A percentile compares a stretch with the other conserved stretches of the same genome.
phyloP scores from a whole-genome alignment of 257 asterid species.

The Capsicum baccatum region DNA sequence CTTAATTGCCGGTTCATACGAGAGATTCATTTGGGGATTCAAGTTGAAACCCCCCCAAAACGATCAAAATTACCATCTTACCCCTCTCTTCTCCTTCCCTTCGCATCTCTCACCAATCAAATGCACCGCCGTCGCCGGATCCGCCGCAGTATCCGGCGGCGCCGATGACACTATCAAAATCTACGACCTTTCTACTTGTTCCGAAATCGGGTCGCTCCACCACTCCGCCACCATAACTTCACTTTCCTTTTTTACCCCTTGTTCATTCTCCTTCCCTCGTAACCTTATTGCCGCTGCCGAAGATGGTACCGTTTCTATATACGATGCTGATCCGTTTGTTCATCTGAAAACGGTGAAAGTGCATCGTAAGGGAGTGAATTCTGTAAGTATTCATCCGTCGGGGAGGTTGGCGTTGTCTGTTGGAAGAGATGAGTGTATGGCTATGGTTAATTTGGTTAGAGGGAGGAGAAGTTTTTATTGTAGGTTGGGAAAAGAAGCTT shows the following conservation, averaged over 20 bases:
- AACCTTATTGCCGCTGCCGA: constrained; percentile 76
- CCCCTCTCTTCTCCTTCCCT: constrained; percentile 88
- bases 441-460: constrained; percentile 86
- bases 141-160: constrained; percentile 92
- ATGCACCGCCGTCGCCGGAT: constrained; percentile 80
- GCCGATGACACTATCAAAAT: constrained; percentile 93
- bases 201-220: constrained; percentile 83
- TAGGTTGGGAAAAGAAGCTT: constrained; percentile 75
- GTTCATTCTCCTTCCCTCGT: constrained; percentile 68
- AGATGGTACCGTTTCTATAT: constrained; percentile 70
- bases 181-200: constrained; percentile 79
- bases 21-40: constrained; percentile 97
- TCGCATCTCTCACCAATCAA: constrained; percentile 89
- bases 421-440: constrained; percentile 84
- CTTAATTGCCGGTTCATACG: constrained; percentile 92
- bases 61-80: constrained; percentile 44
- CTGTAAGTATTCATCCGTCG: constrained; percentile 77
- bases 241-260: constrained; percentile 76
- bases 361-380: constrained; percentile 70
- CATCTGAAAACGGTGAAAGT: constrained; percentile 73
- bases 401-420: constrained; percentile 82
- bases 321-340: constrained; percentile 89
- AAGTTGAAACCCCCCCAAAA: constrained; percentile 50
- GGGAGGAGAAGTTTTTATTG: constrained; percentile 84
- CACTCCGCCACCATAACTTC: constrained; percentile 75